A percentile compares a stretch with the other conserved stretches of the same genome.
These are phyloP conservation scores for Puccinia triticina DNA, from an alignment of 1,284 basidiomycete species.

Conservation along the genomic window DNA sequence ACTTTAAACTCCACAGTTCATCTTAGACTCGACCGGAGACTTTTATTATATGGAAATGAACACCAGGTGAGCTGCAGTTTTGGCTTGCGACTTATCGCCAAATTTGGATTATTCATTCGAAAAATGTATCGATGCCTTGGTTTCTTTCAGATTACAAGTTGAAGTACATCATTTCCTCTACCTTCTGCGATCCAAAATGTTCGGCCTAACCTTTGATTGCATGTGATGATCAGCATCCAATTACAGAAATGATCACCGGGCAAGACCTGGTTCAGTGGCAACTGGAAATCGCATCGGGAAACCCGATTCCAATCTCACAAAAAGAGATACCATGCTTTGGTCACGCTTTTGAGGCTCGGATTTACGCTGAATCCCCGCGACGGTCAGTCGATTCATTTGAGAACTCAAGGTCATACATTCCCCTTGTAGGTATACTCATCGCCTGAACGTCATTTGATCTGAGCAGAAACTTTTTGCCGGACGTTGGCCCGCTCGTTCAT, in stretches of 20 bases:
- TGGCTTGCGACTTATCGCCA: neutral
- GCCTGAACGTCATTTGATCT: neutral
- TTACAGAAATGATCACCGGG: slow-evolving; percentile 92
- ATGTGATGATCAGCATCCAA: slow-evolving; percentile 69
- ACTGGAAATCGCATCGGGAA: slow-evolving; percentile 84
- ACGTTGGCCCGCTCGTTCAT: slow-evolving; percentile 79
- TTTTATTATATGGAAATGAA: slow-evolving; percentile 97
- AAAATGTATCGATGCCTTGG: neutral
- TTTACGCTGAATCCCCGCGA: slow-evolving; percentile 93
- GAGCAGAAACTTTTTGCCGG: slow-evolving; percentile 76
- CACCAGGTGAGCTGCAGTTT: slow-evolving; percentile 65
- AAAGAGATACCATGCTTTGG: slow-evolving; percentile 78
- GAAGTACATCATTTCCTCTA: slow-evolving; percentile 63
- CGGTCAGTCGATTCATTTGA: slow-evolving; percentile 62
- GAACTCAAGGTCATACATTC: neutral
- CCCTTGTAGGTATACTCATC: neutral
- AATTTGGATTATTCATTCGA: neutral
- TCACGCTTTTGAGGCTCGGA: slow-evolving; percentile 93
- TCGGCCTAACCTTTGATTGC: neutral
- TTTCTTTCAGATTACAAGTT: slow-evolving; percentile 62
- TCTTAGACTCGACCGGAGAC: slow-evolving; percentile 79
- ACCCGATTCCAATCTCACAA: slow-evolving; percentile 77
- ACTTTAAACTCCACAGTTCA: slow-evolving; percentile 66
- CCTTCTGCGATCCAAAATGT: neutral
- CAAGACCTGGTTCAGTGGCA: slow-evolving; percentile 94